Percentiles rank a stretch among this genome's conserved stretches.
phyloP scores from a whole-genome alignment of 768 basidiomycete species.

The Podaxis sp. region DNA sequence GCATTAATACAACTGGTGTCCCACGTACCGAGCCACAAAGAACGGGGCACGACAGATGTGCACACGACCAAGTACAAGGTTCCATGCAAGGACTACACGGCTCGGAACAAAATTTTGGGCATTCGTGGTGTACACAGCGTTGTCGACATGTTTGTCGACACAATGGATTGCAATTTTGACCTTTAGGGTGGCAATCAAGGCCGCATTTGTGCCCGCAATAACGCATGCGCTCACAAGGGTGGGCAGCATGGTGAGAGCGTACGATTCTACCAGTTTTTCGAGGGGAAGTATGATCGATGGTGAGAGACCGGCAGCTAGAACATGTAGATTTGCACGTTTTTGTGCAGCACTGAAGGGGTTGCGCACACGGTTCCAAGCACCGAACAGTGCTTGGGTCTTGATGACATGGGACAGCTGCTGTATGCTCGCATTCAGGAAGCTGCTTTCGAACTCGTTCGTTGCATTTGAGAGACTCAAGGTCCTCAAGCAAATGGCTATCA shows the following conservation, averaged over 20 bases:
- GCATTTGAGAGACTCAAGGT: conserved; percentile 29
- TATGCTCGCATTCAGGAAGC: conserved; percentile 57
- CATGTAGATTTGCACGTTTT: no score
- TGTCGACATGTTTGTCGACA: conserved; percentile 55
- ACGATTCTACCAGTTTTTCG: no score
- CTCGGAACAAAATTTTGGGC: conserved; percentile 40
- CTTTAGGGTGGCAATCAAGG: conserved; percentile 41
- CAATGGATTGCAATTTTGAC: conserved; percentile 45
- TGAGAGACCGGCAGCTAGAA: no score
- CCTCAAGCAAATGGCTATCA: conserved; percentile 45
- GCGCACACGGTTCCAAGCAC: conserved; percentile 45
- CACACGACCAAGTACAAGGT: conserved; percentile 59
- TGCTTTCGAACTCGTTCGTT: conserved; percentile 34
- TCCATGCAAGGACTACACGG: conserved; percentile 66
- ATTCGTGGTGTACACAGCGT: conserved; percentile 31
- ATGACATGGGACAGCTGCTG: conserved; percentile 45
- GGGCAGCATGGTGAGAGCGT: conserved; percentile 19
- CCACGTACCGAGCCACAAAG: conserved; percentile 67
- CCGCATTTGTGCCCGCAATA: conserved; percentile 60
- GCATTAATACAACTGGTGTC: no score
- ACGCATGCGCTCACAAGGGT: conserved; percentile 50
- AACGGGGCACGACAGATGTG: conserved; percentile 55
- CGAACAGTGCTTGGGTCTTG: conserved; percentile 35
- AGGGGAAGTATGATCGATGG: no score
- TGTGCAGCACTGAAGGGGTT: conserved; percentile 50